Base-by-base conservation (phyloP, 768 basidiomycete species). In the Rhodotorula graminis region DNA sequence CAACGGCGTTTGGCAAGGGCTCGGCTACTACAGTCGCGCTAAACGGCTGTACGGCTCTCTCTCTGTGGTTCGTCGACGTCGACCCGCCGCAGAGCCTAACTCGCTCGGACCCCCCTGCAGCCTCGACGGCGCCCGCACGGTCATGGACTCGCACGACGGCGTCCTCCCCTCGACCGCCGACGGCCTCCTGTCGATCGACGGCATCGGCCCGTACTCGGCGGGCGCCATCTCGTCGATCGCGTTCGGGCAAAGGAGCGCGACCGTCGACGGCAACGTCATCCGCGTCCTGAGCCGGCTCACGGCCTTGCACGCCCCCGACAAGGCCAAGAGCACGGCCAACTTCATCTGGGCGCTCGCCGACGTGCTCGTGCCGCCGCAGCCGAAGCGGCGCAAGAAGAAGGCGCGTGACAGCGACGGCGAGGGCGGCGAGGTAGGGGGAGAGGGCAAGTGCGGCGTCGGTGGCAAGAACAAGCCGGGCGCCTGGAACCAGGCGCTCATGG, bases 141-240 rank as follows among this genome's bases (percentile, higher is more conserved):
- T 86, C 46, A 86, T 92, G 29, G 80, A 83, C 52, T 84, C 89
- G 31, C 86, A 87, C 64, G 81, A 81, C 46, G 93, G 93, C 33
- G 84, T 83, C 69, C 84, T 98, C 23, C 94, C 94, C 3, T 84
- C 87, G 65, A 92, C 90, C 77, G 89, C 90, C 10, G 86, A 85
- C 76, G 88, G 89, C 37, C 86, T 97, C 85, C 89, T 87, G 91
- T 57, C 85, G 90, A 63, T 98, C 92, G 81, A 95, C 89, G 64
- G 92, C 90, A 37, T 94, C n/a, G 77, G 77, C 16, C 76, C 76
- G 0, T 79, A 78, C 53, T 71, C 75, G 1, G 73, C 78, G 70
- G 82, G 83, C 27, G 83, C 84, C 25, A 83, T 84, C 49, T 81
- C 80, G 63, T 92, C 91, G 5, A 96, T 96, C 80, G 92, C 93